Base-by-base conservation (phyloP, 192 early-diverging fungal genomes). In the Radiomyces spectabilis region DNA sequence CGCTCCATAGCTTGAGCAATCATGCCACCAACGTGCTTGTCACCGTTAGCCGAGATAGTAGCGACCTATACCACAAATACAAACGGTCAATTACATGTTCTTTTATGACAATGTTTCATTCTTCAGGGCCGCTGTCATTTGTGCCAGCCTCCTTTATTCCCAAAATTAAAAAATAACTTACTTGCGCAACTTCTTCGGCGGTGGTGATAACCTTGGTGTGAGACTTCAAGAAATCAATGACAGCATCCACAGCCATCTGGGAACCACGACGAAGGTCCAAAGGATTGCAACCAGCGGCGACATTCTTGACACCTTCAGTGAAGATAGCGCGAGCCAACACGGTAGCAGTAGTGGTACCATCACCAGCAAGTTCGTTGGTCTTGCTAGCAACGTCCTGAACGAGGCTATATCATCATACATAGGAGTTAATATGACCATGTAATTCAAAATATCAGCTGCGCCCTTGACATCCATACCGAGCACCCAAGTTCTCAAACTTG, bases 351-450 rank as follows among this genome's bases (percentile, higher is more conserved):
- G 96, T 99, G 42, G 96, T 99, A 50, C 96, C 96, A 71, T 99
- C 96, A 59, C 96, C 96, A 46, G 96, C 96, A 61, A 82, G 76
- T 76, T 99, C 96, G 79, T 99, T 99, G 52, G 96, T 94, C 83
- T 99, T 99, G 84, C 94, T 95, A 51, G 96, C 96, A 52, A 99
- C 96, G 76, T 99, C 96, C 74, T 97, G 94, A 46, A 99, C 94
- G 29, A 99, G 82, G 41, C 85, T 82, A 55, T 30, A 24, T 16
- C 38, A 18, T n/a, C 37, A 15, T 21, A n/a, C 26, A 34, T 38
- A 39, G 25, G 26, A 33, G 27, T n/a, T 27, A 52, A 52, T n/a
- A 33, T 16, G 2, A 4, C 13, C 10, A 53, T 49, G 9, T 30
- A 16, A 50, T 25, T 27, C 47, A 41, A 26, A 54, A 15, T 52